These are phyloP conservation scores for Spinellus fusiger DNA, from an alignment of 192 early-diverging fungal genomes.

Conservation along the genomic window DNA sequence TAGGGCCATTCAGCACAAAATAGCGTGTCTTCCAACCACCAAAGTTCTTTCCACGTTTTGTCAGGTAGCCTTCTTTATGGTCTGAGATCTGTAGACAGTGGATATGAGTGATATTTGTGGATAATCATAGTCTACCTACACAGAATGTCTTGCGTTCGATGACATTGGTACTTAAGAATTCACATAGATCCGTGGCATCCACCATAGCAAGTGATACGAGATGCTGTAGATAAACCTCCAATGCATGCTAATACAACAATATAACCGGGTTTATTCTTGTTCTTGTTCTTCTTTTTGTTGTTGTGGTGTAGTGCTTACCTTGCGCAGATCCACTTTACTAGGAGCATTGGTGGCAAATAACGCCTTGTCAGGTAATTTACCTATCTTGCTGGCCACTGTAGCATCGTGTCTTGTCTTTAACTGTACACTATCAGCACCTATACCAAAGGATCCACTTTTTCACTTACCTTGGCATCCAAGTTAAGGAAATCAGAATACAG, in stretches of 20 bases:
- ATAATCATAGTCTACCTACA: too few relatives aligned
- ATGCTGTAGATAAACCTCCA: constrained; percentile 81
- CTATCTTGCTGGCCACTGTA: constrained; percentile 47
- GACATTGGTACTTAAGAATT: constrained; percentile 77
- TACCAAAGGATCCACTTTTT: not conserved
- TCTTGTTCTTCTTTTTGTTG: not conserved
- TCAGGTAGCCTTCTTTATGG: constrained; percentile 79
- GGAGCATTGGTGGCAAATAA: constrained; percentile 78
- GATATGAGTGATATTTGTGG: not conserved
- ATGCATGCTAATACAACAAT: constrained; percentile 35
- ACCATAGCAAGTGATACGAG: constrained; percentile 52
- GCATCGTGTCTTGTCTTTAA: not conserved
- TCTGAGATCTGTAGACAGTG: constrained; percentile 53
- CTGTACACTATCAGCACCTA: not conserved
- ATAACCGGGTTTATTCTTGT: not conserved
- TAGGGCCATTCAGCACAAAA: constrained; percentile 62
- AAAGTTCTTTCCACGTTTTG: constrained; percentile 95
- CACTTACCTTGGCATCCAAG: constrained; percentile 69
- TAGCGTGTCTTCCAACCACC: constrained; percentile 94
- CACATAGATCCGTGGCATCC: constrained; percentile 59
- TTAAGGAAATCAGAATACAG: constrained; percentile 81
- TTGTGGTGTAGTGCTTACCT: constrained; percentile 30
- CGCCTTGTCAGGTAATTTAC: constrained; percentile 76
- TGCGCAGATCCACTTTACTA: constrained; percentile 82
- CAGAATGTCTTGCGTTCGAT: constrained; percentile 13